Evolutionary conservation across 441 rosid species (phyloP), one percentile per base, ranked within the genome.

Genomic region (Populus hybrid): DNA sequence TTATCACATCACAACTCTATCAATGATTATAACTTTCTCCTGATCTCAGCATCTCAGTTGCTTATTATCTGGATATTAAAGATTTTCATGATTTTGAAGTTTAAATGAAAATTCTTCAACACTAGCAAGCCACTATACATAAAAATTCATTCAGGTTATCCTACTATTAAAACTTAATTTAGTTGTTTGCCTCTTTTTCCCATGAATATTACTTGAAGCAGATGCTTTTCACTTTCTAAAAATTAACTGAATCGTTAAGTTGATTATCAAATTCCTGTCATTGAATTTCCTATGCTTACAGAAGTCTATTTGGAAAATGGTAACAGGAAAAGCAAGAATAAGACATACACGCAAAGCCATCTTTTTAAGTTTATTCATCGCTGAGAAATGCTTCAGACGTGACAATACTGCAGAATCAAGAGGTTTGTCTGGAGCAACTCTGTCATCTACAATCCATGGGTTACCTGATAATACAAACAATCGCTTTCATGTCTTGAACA

Each of bases 361-460:
- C 87, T 92, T 92, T 84, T 92, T 94, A 32, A 94, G 91, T 75
- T 92, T 92, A 80, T 94, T 89, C 98, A 92, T 91, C 1, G 93
- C 97, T 2, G 95, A 91, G 84, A 94, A 94, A 80, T 91, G 90
- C 84, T 94, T 94, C 80, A 94, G 82, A n/a, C 92, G 89, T 16
- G 90, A 80, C 78, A 89, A 78, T 21, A 89, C 92, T 11, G 92
- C 94, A 26, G 94, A 89, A 82, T 91, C 94, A 61, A 88, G 77
- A 64, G 91, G 91, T 36, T 68, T 87, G 73, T 89, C 91, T 1
- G 91, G 91, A 74, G 92, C 89, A 59, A 88, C 87, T 69, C 78
- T 85, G 77, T 91, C 91, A 73, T 89, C 89, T 46, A 87, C 83
- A 34, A 89, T 86, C 92, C 93, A 91, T 5, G 94, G 95, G 84